phyloP scores from a whole-genome alignment of 1,284 basidiomycete genomes.

The Sutorius eximius region DNA sequence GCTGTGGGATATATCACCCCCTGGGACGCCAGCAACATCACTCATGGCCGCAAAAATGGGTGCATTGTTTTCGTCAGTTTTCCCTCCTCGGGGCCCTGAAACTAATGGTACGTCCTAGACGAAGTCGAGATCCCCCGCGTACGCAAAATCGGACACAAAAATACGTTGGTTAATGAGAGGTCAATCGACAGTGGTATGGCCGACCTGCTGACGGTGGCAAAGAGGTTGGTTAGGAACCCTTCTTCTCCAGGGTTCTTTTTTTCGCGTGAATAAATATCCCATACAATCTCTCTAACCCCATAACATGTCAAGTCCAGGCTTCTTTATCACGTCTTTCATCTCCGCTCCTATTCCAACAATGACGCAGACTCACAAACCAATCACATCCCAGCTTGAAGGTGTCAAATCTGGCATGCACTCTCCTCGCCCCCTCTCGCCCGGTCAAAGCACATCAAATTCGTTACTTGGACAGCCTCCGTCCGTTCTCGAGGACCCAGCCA shows the following conservation, averaged over 20 bases:
- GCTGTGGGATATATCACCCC: slow-evolving; percentile 45
- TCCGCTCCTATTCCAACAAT: slow-evolving; percentile 32
- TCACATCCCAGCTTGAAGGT: slow-evolving; percentile 17
- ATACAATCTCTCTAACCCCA: slow-evolving; percentile 27
- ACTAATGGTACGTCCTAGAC: slow-evolving; percentile 17
- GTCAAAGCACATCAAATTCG: slow-evolving; percentile 35
- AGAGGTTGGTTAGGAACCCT: slow-evolving; percentile 24
- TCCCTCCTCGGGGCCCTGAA: neutral
- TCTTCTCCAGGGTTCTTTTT: slow-evolving; percentile 14
- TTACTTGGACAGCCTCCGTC: slow-evolving; percentile 44
- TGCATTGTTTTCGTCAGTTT: slow-evolving; percentile 14
- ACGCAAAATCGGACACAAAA: slow-evolving; percentile 30
- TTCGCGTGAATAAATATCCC: slow-evolving; percentile 15
- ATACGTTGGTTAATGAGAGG: slow-evolving; percentile 7
- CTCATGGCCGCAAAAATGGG: slow-evolving; percentile 46
- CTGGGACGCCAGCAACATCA: slow-evolving; percentile 32
- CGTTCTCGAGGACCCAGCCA: neutral
- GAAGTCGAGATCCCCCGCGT: slow-evolving; percentile 33
- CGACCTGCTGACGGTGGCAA: slow-evolving; percentile 18
- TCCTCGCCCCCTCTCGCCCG: slow-evolving; percentile 34
- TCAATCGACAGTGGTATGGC: slow-evolving; percentile 1
- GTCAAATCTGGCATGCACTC: slow-evolving; percentile 20
- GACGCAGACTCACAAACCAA: slow-evolving; percentile 17
- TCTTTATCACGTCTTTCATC: slow-evolving; percentile 37
- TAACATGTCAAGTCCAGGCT: slow-evolving; percentile 31